phyloP scores from a whole-genome alignment of 805 yeast genomes.

The Isabelozyma heimii region DNA sequence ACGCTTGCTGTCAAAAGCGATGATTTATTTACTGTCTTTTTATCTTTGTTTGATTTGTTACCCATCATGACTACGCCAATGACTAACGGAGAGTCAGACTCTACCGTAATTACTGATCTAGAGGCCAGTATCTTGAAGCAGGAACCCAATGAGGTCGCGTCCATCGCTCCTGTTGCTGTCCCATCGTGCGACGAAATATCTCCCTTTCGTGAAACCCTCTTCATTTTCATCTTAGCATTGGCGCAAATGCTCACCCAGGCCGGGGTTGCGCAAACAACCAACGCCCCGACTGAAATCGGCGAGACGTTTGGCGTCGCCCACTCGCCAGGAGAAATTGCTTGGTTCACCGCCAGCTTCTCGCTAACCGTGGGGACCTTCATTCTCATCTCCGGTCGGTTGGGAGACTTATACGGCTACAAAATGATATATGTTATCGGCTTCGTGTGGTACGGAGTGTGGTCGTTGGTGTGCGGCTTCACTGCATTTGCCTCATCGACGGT shows the following conservation, averaged over 20 bases:
- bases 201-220: constrained; percentile 15
- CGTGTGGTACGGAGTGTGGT: constrained; percentile 17
- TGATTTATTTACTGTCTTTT: no score
- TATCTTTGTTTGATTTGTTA: no score
- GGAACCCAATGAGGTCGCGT: background rate
- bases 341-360: constrained; percentile 35
- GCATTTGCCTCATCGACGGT: constrained; percentile 20
- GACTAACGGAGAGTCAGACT: background rate
- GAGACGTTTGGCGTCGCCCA: constrained; percentile 20
- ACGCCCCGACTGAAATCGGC: constrained; percentile 15
- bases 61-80: background rate
- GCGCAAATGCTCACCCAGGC: constrained; percentile 31
- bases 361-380: constrained; percentile 37
- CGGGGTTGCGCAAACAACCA: constrained; percentile 26
- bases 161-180: background rate
- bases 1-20: background rate
- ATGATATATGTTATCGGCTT: constrained; percentile 23
- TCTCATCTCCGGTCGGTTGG: constrained; percentile 29
- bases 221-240: constrained; percentile 20
- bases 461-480: constrained; percentile 24
- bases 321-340: constrained; percentile 27
- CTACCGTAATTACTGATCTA: background rate
- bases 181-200: constrained; percentile 24
- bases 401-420: constrained; percentile 36
- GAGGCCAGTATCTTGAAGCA: no score